phyloP scores from a whole-genome alignment of 129 eudicot species.

The Arctium minus region DNA sequence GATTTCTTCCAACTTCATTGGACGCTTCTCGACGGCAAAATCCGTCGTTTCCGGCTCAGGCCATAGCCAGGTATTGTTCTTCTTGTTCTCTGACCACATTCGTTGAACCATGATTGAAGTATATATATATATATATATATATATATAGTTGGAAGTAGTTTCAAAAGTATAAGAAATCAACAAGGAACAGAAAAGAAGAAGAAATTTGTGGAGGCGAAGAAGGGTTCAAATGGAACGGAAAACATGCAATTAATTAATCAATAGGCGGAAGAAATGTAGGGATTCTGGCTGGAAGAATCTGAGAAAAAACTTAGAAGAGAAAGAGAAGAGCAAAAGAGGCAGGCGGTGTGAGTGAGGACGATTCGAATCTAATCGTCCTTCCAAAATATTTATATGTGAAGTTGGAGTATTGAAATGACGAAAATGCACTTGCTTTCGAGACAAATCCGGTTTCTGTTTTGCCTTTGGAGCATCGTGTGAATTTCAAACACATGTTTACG shows the following conservation, averaged over 20 bases:
- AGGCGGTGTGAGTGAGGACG: neutral
- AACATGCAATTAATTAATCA: neutral
- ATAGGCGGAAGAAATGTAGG: neutral
- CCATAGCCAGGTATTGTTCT: neutral
- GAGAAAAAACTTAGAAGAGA: neutral
- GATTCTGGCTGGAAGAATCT: neutral
- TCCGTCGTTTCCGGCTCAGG: neutral
- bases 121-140: neutral
- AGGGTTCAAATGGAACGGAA: neutral
- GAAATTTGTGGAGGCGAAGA: neutral
- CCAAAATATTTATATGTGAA: neutral
- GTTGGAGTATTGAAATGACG: neutral
- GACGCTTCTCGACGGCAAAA: neutral
- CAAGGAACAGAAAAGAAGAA: neutral
- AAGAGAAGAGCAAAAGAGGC: neutral
- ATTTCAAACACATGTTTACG: neutral
- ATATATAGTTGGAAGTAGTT: neutral
- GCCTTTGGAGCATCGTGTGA: neutral
- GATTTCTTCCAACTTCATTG: neutral
- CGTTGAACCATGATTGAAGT: slow-evolving; percentile 1
- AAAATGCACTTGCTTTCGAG: neutral
- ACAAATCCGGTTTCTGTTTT: neutral
- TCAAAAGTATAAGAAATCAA: too few species aligned
- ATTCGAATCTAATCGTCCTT: neutral
- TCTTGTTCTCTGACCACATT: neutral